Evolutionary conservation across 345 rosid species (phyloP).

Genomic region (Bruguiera sexangula): DNA sequence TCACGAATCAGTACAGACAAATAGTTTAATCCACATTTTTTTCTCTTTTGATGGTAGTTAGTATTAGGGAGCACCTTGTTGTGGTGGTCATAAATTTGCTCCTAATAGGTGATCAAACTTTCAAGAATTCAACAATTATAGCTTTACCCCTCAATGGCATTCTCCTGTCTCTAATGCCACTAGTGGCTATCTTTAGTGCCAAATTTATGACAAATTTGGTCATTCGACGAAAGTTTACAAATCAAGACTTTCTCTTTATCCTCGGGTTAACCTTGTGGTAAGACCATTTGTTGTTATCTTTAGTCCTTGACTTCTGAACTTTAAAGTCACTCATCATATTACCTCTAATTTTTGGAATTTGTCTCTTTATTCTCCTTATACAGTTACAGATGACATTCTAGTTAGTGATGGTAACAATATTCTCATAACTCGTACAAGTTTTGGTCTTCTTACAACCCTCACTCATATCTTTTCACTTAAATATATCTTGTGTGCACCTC

Average conservation of each 20-base stretch:
- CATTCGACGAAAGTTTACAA: too few relatives aligned
- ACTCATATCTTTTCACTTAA: background rate
- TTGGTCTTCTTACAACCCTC: background rate
- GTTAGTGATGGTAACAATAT: too few relatives aligned
- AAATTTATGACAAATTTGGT: too few relatives aligned
- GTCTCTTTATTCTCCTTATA: too few relatives aligned
- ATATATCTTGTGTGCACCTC: background rate
- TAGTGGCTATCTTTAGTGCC: too few relatives aligned
- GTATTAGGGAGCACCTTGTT: background rate
- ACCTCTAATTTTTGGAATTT: background rate
- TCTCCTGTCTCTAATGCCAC: too few relatives aligned
- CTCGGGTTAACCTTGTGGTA: too few relatives aligned
- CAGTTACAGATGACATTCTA: too few relatives aligned
- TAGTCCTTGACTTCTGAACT: background rate
- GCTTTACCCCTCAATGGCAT: too few relatives aligned
- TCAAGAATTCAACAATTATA: background rate
- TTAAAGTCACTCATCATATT: background rate
- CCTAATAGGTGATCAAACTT: background rate
- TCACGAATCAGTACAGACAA: background rate
- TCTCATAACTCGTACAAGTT: background rate
- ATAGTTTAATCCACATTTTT: background rate
- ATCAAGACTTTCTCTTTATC: too few relatives aligned
- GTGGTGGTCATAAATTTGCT: fast-evolving
- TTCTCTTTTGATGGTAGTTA: background rate
- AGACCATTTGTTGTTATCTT: too few relatives aligned